Base-by-base conservation (phyloP, 192 early-diverging fungal species). In the Jimgerdemannia lactiflua region DNA sequence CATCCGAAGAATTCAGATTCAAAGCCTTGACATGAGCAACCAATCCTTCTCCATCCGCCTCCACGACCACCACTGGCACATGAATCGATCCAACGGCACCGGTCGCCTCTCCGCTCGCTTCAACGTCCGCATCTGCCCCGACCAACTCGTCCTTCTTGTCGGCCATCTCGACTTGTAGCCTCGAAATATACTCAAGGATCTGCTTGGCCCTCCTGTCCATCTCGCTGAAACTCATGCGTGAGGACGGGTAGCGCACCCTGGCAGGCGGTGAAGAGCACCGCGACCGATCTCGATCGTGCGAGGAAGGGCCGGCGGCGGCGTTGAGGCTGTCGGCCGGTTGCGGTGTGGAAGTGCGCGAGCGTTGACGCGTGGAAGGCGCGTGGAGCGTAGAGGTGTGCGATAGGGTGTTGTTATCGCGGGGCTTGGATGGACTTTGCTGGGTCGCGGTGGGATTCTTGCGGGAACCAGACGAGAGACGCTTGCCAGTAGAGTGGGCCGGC, bases 191-290 rank as follows among this genome's bases (percentile, higher is more conserved):
- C 40, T 92, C 91, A 40, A 86, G 77, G 39, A 92, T 77, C 43
- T 88, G 89, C 77, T 89, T 91, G 11, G 88, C 85, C 17, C 91
- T 84, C 73, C 85, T 88, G 77, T 80, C 87, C 91, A 91, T 92
- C 68, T 92, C 91, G 44, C 74, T 75, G 18, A 92, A 54, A 14
- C 84, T 80, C 75, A 91, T 84, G 39, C 80, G 77, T 11, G 86
- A 59, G 67, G 85, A 75, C 4, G 90, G 90, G 59, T 83, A 82
- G 70, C 84, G 83, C 20, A 88, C 72, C 65, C 84, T 86, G 64
- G 88, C 77, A 41, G 87, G 86, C 1, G 81, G 80, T 3, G 82
- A 79, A 8, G 78, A 54, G 19, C 49, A 59, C 49, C 49, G 49
- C 49, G 49, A 59, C 14, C 49, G 49, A 14, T 59, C 49, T 14